Base-by-base conservation (phyloP, 2,329 filamentous ascomycete species). In the Emydomyces testavorans region DNA sequence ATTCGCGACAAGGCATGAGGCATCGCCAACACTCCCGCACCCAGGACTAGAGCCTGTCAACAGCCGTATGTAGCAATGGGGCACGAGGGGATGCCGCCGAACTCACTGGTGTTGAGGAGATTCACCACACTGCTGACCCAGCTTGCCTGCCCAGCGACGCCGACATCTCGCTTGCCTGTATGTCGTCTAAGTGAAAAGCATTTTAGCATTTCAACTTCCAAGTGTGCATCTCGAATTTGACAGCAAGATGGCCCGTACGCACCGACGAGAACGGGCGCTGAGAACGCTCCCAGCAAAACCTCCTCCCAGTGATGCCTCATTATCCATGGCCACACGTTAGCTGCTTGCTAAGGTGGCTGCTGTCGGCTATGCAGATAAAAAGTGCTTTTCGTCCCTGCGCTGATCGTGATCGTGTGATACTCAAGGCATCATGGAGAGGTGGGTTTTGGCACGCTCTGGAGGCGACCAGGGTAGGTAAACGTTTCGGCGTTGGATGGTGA, bases 1-100 rank as follows among this genome's bases (percentile, higher is more conserved):
- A 96, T 94, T 60, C 94, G 88, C 11, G 88, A 92, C 67, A 98
- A 79, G 37, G 92, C 90, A 4, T 86, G 82, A n/a, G 90, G 90
- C 89, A 95, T 84, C 41, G 90, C 92, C 35, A 98, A 78, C 1
- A 93, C 89, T 46, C 92, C 92, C 29, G 92, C 90, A 49, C 92
- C 92, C 54, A 98, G 79, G 60, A 98, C 86, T 92, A 43, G 10
- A 38, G 36, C 50, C 21, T 21, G 35, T 47, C 28, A 48, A 24
- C 40, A 31, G 26, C 40, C 13, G 21, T 39, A 16, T 43, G 18
- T 15, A 16, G 46, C 18, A 42, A 48, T 26, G 36, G 43, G 43
- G 50, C 29, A 28, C 44, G 20, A 35, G 41, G 35, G 59, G 78
- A 50, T 75, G 40, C 20, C 28, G 28, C 21, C 6, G 18, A 34